These are phyloP conservation scores for Fusarium falciforme DNA, from an alignment of 2,329 filamentous ascomycete genomes.

Conservation along the genomic window DNA sequence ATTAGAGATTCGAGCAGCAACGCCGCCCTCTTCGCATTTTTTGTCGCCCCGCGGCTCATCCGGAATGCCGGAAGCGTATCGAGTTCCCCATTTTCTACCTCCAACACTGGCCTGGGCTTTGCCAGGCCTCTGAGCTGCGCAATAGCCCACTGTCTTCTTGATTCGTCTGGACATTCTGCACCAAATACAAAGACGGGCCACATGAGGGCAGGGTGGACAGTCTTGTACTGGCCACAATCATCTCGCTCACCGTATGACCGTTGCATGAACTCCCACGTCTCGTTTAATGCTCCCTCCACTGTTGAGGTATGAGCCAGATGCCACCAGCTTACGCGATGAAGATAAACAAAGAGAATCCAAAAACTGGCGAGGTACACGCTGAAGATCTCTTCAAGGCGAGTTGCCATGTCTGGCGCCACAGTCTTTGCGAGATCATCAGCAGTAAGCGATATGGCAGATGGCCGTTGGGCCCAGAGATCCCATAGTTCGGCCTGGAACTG, in stretches of 20 bases:
- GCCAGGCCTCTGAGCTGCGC: conserved; percentile 8
- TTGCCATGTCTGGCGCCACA: conserved; percentile 9
- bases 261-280: conserved; percentile 15
- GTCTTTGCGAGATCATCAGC: background rate
- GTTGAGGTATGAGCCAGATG: conserved; percentile 12
- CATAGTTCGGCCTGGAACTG: conserved; percentile 4
- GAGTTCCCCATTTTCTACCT: background rate
- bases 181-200: conserved; percentile 20
- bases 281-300: conserved; percentile 3
- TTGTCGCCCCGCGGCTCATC: conserved; percentile 4
- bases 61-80: conserved; percentile 8
- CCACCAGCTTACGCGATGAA: conserved; percentile 21
- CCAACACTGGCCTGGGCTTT: conserved; percentile 1
- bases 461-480: conserved; percentile 13
- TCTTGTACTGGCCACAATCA: background rate
- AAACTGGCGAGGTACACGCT: conserved; percentile 21
- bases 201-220: conserved; percentile 17
- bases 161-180: background rate
- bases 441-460: conserved; percentile 6
- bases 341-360: conserved; percentile 21
- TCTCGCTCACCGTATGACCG: conserved; percentile 2
- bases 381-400: conserved; percentile 11
- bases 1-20: conserved; percentile 13
- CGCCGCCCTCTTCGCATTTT: conserved; percentile 6
- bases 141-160: conserved; percentile 8